Percentiles rank a stretch among this genome's conserved stretches.
Conservation (phyloP, 306 rosid genomes). For the Cercis canadensis region DNA sequence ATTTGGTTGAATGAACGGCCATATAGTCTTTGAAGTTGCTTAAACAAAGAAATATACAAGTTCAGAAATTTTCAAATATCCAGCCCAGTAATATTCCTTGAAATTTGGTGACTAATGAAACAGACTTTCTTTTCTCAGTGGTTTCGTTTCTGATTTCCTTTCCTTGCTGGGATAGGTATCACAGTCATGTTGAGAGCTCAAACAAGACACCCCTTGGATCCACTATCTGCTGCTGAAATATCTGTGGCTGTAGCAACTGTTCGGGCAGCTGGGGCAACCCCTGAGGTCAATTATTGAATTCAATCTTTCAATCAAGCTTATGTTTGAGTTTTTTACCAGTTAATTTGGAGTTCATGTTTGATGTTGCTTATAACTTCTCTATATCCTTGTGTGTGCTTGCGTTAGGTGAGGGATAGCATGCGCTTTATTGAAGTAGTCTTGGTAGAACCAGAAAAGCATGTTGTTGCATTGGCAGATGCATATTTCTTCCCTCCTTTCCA, state of each 20-base stretch:
- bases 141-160: slow-evolving; percentile 10
- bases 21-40: slow-evolving; percentile 1
- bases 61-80: too few species aligned
- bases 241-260: slow-evolving; percentile 85
- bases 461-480: slow-evolving; percentile 86
- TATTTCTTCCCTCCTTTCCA: slow-evolving; percentile 92
- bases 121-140: background rate
- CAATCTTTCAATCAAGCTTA: background rate
- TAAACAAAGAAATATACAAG: background rate
- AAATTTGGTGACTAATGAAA: background rate
- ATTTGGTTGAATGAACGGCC: slow-evolving; percentile 7
- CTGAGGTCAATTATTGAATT: slow-evolving; percentile 59
- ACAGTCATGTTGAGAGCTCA: slow-evolving; percentile 74
- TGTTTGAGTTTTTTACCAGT: slow-evolving; percentile 16
- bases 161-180: slow-evolving; percentile 50
- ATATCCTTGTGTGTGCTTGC: slow-evolving; percentile 7
- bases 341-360: slow-evolving; percentile 7
- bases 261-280: slow-evolving; percentile 83
- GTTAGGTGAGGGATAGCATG: slow-evolving; percentile 81
- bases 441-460: slow-evolving; percentile 77
- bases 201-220: slow-evolving; percentile 81
- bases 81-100: background rate
- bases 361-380: background rate
- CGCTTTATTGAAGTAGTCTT: slow-evolving; percentile 74
- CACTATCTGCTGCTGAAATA: slow-evolving; percentile 82